Evolutionary conservation across 768 basidiomycete species (phyloP).

Genomic region (Leccinum boreale): DNA sequence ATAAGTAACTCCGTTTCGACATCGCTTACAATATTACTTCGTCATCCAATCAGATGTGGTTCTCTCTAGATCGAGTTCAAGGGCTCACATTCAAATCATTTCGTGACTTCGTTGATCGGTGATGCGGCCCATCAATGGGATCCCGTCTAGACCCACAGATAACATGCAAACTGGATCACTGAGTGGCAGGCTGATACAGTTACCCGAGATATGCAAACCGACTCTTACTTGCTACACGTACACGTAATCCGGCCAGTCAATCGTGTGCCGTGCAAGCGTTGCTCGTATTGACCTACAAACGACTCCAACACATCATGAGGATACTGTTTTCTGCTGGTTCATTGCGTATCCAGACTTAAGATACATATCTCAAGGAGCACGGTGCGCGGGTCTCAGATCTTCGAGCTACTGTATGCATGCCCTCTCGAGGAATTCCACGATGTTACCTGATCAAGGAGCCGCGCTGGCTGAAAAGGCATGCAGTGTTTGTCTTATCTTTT

Average conservation of each 20-base stretch:
- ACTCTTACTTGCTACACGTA: background rate
- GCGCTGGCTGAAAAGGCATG: conserved; percentile 16
- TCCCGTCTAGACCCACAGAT: background rate
- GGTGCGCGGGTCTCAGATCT: conserved; percentile 2
- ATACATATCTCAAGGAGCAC: conserved; percentile 4
- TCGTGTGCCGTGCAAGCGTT: background rate
- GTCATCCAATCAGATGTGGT: background rate
- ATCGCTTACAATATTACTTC: background rate
- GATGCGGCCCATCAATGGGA: too few relatives aligned
- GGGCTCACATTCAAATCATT: background rate
- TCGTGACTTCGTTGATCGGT: background rate
- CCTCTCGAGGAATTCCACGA: conserved; percentile 10
- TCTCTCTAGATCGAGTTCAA: background rate
- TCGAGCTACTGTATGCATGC: conserved; percentile 2
- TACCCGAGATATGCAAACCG: background rate
- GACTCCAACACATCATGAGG: background rate
- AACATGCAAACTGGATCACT: background rate
- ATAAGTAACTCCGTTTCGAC: background rate
- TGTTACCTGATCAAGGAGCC: conserved; percentile 13
- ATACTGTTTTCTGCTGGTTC: background rate
- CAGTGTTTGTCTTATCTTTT: background rate
- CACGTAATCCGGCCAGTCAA: background rate
- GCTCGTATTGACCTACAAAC: background rate
- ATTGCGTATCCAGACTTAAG: too few relatives aligned
- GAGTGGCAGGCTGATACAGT: background rate